Base-by-base conservation (phyloP, 1,284 basidiomycete genomes). In the Ceratobasidium sp. region DNA sequence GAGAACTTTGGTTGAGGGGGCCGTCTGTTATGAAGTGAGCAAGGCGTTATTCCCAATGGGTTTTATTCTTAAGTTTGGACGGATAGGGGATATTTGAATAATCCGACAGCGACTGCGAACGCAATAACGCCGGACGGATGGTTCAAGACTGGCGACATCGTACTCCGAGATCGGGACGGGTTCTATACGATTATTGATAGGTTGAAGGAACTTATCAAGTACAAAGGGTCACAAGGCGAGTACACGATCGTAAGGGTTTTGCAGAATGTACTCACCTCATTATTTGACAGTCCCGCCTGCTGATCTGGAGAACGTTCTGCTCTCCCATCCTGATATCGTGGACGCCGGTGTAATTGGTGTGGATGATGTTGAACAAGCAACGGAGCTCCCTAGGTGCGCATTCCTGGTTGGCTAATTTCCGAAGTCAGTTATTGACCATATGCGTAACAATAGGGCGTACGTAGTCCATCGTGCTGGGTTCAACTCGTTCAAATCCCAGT, bases 91-190 rank as follows among this genome's bases (percentile, higher is more conserved):
- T 87, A 87, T 78, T 81, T 84, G 77, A 89, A 89, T 79, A 93
- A 94, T 76, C 82, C 83, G 0, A 81, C 82, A n/a, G 92, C 93
- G 5, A 95, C 92, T 0, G 81, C 81, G 13, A 85, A 88, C 9
- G 81, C 88, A 1, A 91, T 95, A 77, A 93, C 91, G 0, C 80
- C 83, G 0, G 89, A 92, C 75, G 86, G 88, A 2, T 96, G 92
- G 92, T 91, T 94, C 85, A 93, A 92, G 84, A 95, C 92, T 0
- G 93, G 93, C 0, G 93, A 95, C 80, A 86, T 94, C 58, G 89
- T 86, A 0, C 81, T 86, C 13, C 81, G 86, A 6, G 90, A 92
- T 77, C 77, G 81, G 2, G 88, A 93, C 1, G 93, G 92, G 0
- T 89, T 83, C 77, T 89, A 86, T 77, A 86, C 83, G 64, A 88